Conservation (phyloP, 371 early-diverging fungal genomes). For the Zychaea mexicana region DNA sequence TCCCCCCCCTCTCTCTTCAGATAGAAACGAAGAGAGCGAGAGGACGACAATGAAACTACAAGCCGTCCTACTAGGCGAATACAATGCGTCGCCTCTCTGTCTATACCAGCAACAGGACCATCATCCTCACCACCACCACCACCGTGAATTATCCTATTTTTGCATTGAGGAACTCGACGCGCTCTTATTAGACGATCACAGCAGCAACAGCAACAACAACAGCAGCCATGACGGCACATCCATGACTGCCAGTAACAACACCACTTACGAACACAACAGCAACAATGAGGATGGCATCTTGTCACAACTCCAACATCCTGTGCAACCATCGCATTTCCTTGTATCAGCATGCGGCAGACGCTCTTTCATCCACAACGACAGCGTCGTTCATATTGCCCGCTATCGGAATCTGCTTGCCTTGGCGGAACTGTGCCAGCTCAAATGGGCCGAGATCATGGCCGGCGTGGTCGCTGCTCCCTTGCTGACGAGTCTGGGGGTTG, state of each 20-base stretch:
- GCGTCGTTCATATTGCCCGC: slow-evolving; percentile 28
- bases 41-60: slow-evolving; percentile 10
- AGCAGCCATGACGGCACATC: neutral
- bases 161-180: slow-evolving; percentile 25
- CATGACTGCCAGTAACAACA: too few relatives aligned
- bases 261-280: too few relatives aligned
- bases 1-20: neutral
- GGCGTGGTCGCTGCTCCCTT: slow-evolving; percentile 34
- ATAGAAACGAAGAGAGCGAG: too few relatives aligned
- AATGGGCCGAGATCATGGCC: slow-evolving; percentile 24
- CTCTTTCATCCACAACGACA: slow-evolving; percentile 18
- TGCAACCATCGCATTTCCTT: slow-evolving; percentile 11
- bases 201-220: neutral
- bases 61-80: slow-evolving; percentile 6
- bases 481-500: slow-evolving; percentile 15
- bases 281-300: neutral
- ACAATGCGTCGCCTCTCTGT: slow-evolving; percentile 12
- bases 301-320: neutral
- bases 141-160: slow-evolving; percentile 10
- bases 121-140: neutral
- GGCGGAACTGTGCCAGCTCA: slow-evolving; percentile 39
- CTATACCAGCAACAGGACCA: slow-evolving; percentile 9
- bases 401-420: slow-evolving; percentile 25
- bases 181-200: neutral
- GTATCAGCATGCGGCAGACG: slow-evolving; percentile 11